Evolutionary conservation across 2,329 filamentous ascomycete genomes (phyloP), one percentile per base, ranked within the genome.

Genomic region (Aspergillus chevalieri): DNA sequence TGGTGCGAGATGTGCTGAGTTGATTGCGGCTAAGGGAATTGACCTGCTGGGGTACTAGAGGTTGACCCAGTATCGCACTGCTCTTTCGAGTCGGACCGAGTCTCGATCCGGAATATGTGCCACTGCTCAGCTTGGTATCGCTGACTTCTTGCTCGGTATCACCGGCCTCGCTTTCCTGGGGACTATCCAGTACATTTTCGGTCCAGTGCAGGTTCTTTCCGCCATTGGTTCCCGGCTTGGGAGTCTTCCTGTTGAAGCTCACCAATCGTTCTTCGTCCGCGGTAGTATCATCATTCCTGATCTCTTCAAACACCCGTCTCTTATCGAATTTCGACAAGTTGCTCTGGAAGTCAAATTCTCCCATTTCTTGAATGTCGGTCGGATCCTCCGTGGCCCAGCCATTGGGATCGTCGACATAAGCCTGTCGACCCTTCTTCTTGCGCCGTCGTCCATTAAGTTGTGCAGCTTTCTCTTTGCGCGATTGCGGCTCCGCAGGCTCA

Each of bases 311-410:
- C 7, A 97, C 83, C 1, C 84, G 85, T 49, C 86, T 83, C 73
- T 97, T 97, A 74, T 97, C 91, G 61, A 97, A 97, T 64, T 95
- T 95, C 43, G 89, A 91, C 28, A 97, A 77, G 57, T 90, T 90
- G 48, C 83, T 84, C 60, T 88, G 85, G 62, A 97, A 97, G 68
- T 97, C 92, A 60, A 97, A 97, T 53, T 97, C 93, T 9, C 87
- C 89, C 76, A 93, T 81, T 65, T 94, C 92, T 70, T 92, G 88
- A 19, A 93, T 88, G 65, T 97, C 93, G 0, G 89, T 96, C 19
- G 92, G 91, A 63, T 97, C 92, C 65, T 96, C 93, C 0, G 92
- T 96, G 3, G 89, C 90, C 91, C 92, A 97, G 3, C 89, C 92
- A 65, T 89, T 94, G 41, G 89, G 70, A 47, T 78, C 74, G 49